Conservation (phyloP, 257 asterid genomes). For the Salvia miltiorrhiza region DNA sequence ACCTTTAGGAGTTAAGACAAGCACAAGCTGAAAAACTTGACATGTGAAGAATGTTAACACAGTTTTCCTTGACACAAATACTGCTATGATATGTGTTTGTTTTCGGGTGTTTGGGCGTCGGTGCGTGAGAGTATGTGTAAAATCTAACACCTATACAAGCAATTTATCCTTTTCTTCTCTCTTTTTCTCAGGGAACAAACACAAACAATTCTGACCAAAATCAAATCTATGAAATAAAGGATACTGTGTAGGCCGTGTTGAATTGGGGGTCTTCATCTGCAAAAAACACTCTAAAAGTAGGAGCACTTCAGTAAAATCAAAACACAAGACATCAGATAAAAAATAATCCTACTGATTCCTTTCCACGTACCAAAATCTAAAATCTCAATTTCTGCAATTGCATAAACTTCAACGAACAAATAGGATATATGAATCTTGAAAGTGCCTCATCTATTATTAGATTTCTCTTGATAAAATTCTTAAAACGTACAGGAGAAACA, state of each 20-base stretch:
- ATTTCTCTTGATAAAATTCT: too few species aligned
- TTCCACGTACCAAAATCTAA: too few species aligned
- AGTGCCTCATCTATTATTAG: too few species aligned
- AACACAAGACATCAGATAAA: conserved; percentile 1
- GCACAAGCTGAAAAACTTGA: conserved; percentile 10
- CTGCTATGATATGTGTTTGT: neutral
- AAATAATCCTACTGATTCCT: too few species aligned
- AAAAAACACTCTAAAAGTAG: conserved; percentile 74
- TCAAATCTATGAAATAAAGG: conserved; percentile 36
- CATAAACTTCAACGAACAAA: too few species aligned
- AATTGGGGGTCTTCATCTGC: conserved; percentile 97
- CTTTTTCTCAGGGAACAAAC: neutral
- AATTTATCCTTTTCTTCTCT: neutral
- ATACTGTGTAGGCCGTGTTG: conserved; percentile 96
- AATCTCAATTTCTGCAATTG: too few species aligned
- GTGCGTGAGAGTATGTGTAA: neutral
- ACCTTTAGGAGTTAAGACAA: conserved; percentile 58
- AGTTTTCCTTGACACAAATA: neutral
- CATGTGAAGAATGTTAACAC: conserved; percentile 1
- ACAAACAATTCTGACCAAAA: neutral
- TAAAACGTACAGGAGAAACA: too few species aligned
- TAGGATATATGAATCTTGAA: too few species aligned
- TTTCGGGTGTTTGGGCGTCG: too few species aligned
- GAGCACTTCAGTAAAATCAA: conserved; percentile 14
- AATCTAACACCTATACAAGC: neutral